These are phyloP conservation scores for Chlamydomonas schloesseri DNA, from an alignment of 139 green algal species.

Conservation along the genomic window DNA sequence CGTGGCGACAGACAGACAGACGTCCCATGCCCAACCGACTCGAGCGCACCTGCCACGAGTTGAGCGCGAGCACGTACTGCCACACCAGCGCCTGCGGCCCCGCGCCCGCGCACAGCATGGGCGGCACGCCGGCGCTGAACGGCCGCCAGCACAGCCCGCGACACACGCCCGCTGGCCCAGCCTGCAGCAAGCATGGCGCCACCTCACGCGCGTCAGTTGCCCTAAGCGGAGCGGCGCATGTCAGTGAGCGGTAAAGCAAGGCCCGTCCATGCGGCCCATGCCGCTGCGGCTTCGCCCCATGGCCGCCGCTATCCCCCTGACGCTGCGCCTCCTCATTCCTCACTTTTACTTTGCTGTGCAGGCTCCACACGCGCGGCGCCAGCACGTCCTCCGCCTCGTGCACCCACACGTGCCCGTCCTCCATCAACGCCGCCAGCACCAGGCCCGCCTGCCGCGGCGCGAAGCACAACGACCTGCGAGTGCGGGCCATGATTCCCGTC, in stretches of 20 bases:
- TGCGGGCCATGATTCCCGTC: too few relatives aligned
- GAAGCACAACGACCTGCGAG: slow-evolving; percentile 53
- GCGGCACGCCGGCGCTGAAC: slow-evolving; percentile 52
- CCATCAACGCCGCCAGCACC: slow-evolving; percentile 38
- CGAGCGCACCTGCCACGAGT: slow-evolving; percentile 61
- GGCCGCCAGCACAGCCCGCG: slow-evolving; percentile 53
- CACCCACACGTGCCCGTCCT: slow-evolving; percentile 51
- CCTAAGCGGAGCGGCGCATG: too few relatives aligned
- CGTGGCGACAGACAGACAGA: too few relatives aligned
- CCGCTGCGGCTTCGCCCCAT: too few relatives aligned
- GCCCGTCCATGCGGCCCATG: too few relatives aligned
- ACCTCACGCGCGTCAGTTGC: too few relatives aligned
- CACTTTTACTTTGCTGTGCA: slow-evolving; percentile 52
- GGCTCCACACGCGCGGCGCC: slow-evolving; percentile 42
- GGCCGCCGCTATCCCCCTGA: too few relatives aligned
- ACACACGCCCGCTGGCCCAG: slow-evolving; percentile 3
- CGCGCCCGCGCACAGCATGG: slow-evolving; percentile 52
- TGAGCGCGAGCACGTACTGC: slow-evolving; percentile 52
- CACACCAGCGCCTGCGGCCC: slow-evolving; percentile 45
- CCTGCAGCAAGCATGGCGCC: background rate
- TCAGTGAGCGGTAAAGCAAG: too few relatives aligned
- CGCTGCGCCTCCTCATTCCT: background rate
- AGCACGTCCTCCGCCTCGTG: slow-evolving; percentile 51
- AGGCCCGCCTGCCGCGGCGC: slow-evolving; percentile 60
- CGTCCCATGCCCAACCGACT: too few relatives aligned